phyloP scores from a whole-genome alignment of 2,329 filamentous ascomycete genomes.

The Phyllosticta capitalensis region DNA sequence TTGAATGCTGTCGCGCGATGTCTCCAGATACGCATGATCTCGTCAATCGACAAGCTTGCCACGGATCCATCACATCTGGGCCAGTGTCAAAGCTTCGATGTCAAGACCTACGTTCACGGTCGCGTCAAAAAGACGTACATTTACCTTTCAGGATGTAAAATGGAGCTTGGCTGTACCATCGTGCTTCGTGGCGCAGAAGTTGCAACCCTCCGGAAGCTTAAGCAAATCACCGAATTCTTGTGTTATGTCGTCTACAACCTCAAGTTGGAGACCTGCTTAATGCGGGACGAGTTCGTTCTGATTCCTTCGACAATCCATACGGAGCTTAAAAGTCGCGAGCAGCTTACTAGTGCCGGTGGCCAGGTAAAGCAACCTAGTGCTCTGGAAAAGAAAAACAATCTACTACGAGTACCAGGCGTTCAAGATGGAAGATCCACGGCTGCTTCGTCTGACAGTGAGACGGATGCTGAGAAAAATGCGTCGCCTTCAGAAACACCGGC shows the following conservation, averaged over 20 bases:
- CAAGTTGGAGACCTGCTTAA: slow-evolving; percentile 86
- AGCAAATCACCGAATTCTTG: slow-evolving; percentile 96
- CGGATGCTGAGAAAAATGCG: slow-evolving; percentile 1
- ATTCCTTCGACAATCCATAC: slow-evolving; percentile 53
- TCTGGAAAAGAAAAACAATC: neutral
- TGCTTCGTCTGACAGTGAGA: neutral
- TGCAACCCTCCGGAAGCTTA: slow-evolving; percentile 64
- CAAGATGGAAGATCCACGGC: neutral
- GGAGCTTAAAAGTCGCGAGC: slow-evolving; percentile 20
- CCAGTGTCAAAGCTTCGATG: slow-evolving; percentile 77
- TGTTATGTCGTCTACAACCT: slow-evolving; percentile 97
- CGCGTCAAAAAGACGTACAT: slow-evolving; percentile 89
- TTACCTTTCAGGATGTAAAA: slow-evolving; percentile 82
- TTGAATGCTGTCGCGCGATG: slow-evolving; percentile 91
- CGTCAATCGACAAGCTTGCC: slow-evolving; percentile 87
- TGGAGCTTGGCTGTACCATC: slow-evolving; percentile 89
- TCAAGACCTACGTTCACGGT: slow-evolving; percentile 87
- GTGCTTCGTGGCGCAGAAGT: slow-evolving; percentile 74
- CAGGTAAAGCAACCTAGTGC: neutral
- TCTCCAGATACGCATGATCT: slow-evolving; percentile 84
- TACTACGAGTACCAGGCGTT: neutral
- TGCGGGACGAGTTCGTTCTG: slow-evolving; percentile 85
- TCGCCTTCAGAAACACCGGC: slow-evolving; percentile 15
- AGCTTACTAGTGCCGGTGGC: slow-evolving; percentile 2
- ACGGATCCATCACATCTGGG: slow-evolving; percentile 67